phyloP scores from a whole-genome alignment of 78 protist genomes.

The Blattamonas nauphoetae region DNA sequence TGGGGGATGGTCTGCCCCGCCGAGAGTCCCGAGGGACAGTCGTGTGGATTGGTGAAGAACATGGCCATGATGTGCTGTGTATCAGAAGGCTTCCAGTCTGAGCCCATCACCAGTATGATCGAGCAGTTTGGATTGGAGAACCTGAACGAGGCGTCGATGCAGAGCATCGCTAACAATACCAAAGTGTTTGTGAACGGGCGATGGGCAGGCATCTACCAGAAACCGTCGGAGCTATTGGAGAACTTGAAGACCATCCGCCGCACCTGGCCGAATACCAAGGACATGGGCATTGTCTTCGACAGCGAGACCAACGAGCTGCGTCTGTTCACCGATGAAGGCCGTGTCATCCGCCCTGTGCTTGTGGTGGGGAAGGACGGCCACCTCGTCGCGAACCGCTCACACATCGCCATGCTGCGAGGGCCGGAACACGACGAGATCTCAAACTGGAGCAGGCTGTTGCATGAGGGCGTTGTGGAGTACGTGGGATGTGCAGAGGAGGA shows the following conservation, averaged over 20 bases:
- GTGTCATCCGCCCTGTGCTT: slow-evolving; percentile 85
- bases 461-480: slow-evolving; percentile 79
- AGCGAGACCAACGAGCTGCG: slow-evolving; percentile 73
- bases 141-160: slow-evolving; percentile 52
- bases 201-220: slow-evolving; percentile 86
- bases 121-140: slow-evolving; percentile 53
- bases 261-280: slow-evolving; percentile 6
- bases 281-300: slow-evolving; percentile 1
- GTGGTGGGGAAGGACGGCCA: slow-evolving; percentile 63
- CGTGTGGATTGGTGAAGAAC: slow-evolving; percentile 95
- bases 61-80: slow-evolving; percentile 86
- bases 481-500: slow-evolving; percentile 94
- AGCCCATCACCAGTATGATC: slow-evolving; percentile 41
- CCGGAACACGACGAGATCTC: neutral
- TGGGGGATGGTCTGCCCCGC: slow-evolving; percentile 99
- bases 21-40: slow-evolving; percentile 79
- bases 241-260: slow-evolving; percentile 61
- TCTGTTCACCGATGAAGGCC: slow-evolving; percentile 79
- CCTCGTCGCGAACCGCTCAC: slow-evolving; percentile 39
- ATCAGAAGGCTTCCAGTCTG: slow-evolving; percentile 60
- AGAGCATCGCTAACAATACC: slow-evolving; percentile 42
- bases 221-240: slow-evolving; percentile 66
- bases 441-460: slow-evolving; percentile 51
- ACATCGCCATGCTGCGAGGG: slow-evolving; percentile 22
- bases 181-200: slow-evolving; percentile 94